phyloP scores from a whole-genome alignment of 1,139 yeast species.

The Pichia norvegensis region DNA sequence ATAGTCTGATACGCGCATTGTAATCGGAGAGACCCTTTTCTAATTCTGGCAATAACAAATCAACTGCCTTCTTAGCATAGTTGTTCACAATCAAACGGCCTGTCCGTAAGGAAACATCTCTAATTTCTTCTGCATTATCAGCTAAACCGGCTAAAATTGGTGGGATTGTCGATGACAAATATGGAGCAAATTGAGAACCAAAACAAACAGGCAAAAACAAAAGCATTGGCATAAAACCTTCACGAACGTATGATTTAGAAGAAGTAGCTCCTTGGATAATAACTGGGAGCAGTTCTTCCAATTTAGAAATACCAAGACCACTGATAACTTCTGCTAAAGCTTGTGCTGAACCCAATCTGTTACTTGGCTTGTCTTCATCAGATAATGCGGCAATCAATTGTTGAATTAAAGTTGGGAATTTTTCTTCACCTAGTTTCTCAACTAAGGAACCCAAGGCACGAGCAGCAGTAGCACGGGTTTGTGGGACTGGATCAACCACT shows the following conservation, averaged over 20 bases:
- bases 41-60: constrained; percentile 84
- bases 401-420: constrained; percentile 87
- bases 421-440: constrained; percentile 92
- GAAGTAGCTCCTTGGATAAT: constrained; percentile 69
- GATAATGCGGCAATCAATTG: constrained; percentile 67
- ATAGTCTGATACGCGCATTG: constrained; percentile 80
- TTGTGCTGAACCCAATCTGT: constrained; percentile 94
- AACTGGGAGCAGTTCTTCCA: constrained; percentile 81
- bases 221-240: constrained; percentile 87
- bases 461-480: constrained; percentile 94
- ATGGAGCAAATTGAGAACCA: constrained; percentile 88
- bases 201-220: constrained; percentile 90
- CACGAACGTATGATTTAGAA: constrained; percentile 65
- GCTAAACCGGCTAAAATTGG: constrained; percentile 90
- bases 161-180: constrained; percentile 75
- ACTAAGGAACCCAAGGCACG: constrained; percentile 95
- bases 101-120: constrained; percentile 86
- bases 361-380: constrained; percentile 81
- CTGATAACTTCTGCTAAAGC: constrained; percentile 90
- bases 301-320: constrained; percentile 79
- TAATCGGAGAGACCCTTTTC: constrained; percentile 82
- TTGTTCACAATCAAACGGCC: constrained; percentile 88
- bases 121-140: constrained; percentile 75
- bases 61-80: constrained; percentile 90
- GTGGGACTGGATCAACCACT: constrained; percentile 98